Evolutionary conservation across 352 stramenopile species (phyloP).

Genomic region (Phytophthora vignae): DNA sequence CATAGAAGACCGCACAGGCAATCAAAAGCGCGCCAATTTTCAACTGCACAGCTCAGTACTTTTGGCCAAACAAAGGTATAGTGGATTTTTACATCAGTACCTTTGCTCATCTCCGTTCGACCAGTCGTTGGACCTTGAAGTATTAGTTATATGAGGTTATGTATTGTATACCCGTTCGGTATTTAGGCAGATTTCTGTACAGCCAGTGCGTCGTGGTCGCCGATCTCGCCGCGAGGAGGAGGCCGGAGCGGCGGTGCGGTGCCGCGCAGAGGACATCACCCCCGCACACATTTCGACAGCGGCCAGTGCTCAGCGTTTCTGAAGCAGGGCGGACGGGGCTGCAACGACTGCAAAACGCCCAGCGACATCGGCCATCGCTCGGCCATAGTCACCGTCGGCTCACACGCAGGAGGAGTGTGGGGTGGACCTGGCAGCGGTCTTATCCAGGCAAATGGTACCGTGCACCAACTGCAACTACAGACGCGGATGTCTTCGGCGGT

Average conservation of each 20-base stretch:
- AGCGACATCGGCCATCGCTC: not conserved
- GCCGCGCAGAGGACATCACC: slow-evolving; percentile 7
- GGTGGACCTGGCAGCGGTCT: not conserved
- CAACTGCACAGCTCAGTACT: no score
- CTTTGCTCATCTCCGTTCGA: no score
- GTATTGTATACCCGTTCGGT: no score
- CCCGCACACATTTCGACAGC: slow-evolving; percentile 1
- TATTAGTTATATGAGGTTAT: no score
- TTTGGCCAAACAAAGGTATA: no score
- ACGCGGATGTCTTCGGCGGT: not conserved
- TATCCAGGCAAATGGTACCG: slow-evolving; percentile 1
- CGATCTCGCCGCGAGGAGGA: not conserved
- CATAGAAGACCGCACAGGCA: no score
- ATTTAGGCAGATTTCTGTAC: no score
- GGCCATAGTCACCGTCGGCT: not conserved
- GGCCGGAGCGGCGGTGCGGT: slow-evolving; percentile 9
- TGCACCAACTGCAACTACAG: not conserved
- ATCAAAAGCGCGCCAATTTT: no score
- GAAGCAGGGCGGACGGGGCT: not conserved
- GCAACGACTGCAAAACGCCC: not conserved
- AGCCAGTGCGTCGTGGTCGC: slow-evolving; percentile 17
- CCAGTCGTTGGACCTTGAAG: no score
- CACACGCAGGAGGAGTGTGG: not conserved
- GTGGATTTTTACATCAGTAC: no score
- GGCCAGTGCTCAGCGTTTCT: not conserved